Conservation (phyloP, 148 eudicot genomes). For the Silene uniflora region DNA sequence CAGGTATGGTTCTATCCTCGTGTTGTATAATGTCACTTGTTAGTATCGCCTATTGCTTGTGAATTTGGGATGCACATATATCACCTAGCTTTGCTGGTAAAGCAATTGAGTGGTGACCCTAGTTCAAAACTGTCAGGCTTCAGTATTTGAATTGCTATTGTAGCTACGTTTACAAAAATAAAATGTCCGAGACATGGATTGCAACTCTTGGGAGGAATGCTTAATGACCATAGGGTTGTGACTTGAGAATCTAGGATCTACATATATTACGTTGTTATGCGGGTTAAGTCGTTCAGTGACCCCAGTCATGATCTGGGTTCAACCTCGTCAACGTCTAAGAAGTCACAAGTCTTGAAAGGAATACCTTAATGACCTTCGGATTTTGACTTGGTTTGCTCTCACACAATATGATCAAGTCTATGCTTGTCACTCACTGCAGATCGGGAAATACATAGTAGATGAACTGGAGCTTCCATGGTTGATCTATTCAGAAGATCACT, state of each 20-base stretch:
- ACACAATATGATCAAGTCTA: neutral
- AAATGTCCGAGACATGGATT: too few relatives aligned
- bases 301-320: too few relatives aligned
- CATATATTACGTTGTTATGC: too few relatives aligned
- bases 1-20: slow-evolving; percentile 38
- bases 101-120: neutral
- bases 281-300: too few relatives aligned
- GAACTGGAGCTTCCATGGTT: slow-evolving; percentile 18
- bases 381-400: neutral
- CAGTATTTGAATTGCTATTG: too few relatives aligned
- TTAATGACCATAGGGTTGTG: too few relatives aligned
- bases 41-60: neutral
- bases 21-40: neutral
- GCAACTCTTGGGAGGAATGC: too few relatives aligned
- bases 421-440: slow-evolving; percentile 37
- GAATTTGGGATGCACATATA: neutral
- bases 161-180: too few relatives aligned
- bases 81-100: neutral
- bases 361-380: neutral
- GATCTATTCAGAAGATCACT: slow-evolving; percentile 48
- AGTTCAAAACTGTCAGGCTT: neutral
- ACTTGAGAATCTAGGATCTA: too few relatives aligned
- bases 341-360: neutral
- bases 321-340: too few relatives aligned
- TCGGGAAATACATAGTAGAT: slow-evolving; percentile 46